Evolutionary conservation across 106 monocot species (phyloP), one percentile per base, ranked within the genome.

Genomic region (Alisma plantagoaquatica): DNA sequence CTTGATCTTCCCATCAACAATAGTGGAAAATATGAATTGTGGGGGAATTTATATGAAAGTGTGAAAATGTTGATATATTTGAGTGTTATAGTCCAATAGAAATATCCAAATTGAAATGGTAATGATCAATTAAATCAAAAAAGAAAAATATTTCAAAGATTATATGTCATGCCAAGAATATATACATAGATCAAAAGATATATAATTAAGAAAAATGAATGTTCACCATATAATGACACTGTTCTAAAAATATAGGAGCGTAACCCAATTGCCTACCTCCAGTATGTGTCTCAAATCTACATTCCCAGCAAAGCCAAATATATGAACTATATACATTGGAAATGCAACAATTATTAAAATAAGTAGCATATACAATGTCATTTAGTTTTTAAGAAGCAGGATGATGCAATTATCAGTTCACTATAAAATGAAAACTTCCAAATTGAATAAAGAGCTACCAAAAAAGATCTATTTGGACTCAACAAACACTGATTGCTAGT

Each of bases 341-440:
- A 98, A 96, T 44, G 88, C 96, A 86, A 90, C 82, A 73, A 89
- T 90, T 90, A 63, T 49, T 2, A n/a, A n/a, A n/a, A n/a, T n/a
- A n/a, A n/a, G n/a, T n/a, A n/a, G n/a, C n/a, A n/a, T n/a, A n/a
- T n/a, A n/a, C n/a, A n/a, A n/a, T n/a, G n/a, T n/a, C n/a, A n/a
- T n/a, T n/a, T n/a, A n/a, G n/a, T n/a, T n/a, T n/a, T n/a, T n/a
- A n/a, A n/a, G n/a, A n/a, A n/a, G n/a, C n/a, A n/a, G n/a, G n/a
- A n/a, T n/a, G n/a, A n/a, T n/a, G n/a, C n/a, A n/a, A n/a, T n/a
- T n/a, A n/a, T n/a, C n/a, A n/a, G n/a, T n/a, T n/a, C n/a, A n/a
- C n/a, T n/a, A n/a, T n/a, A n/a, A n/a, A n/a, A n/a, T n/a, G n/a
- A n/a, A n/a, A n/a, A n/a, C n/a, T n/a, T n/a, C n/a, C n/a, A n/a